Conservation (phyloP, 371 early-diverging fungal genomes). For the Mucor circinelloides region DNA sequence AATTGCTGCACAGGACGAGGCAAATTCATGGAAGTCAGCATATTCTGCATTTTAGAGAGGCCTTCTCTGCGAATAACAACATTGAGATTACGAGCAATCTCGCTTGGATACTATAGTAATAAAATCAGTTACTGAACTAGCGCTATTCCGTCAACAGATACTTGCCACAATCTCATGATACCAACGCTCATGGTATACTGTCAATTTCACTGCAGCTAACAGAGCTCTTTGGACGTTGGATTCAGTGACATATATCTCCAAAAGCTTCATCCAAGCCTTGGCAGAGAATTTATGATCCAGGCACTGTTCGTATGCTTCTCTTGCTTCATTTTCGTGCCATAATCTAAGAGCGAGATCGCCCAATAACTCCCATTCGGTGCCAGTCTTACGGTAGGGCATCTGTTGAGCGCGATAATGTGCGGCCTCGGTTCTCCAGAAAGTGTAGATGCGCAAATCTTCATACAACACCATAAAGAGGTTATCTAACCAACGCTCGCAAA, state of each 20-base stretch:
- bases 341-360: constrained; percentile 90
- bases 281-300: constrained; percentile 89
- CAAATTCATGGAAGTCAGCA: constrained; percentile 85
- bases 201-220: constrained; percentile 78
- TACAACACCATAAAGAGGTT: constrained; percentile 97
- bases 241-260: constrained; percentile 82
- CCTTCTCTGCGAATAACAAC: constrained; percentile 83
- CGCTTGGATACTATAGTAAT: constrained; percentile 77
- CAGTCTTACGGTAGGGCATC: constrained; percentile 85
- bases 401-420: constrained; percentile 70
- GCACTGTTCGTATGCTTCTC: constrained; percentile 87
- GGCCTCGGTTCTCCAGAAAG: constrained; percentile 80
- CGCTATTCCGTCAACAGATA: constrained; percentile 2
- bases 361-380: constrained; percentile 95
- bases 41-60: constrained; percentile 88
- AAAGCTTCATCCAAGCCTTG: constrained; percentile 81
- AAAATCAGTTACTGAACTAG: not conserved
- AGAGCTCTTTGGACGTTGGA: constrained; percentile 81
- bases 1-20: constrained; percentile 77
- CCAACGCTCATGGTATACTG: constrained; percentile 78
- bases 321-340: constrained; percentile 87
- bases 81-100: constrained; percentile 81
- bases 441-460: constrained; percentile 94
- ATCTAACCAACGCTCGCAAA: constrained; percentile 98
- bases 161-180: constrained; percentile 86